Percentiles rank a stretch among this genome's conserved stretches.
phyloP scores from a whole-genome alignment of 306 rosid species.

The Crataegus laevigata region DNA sequence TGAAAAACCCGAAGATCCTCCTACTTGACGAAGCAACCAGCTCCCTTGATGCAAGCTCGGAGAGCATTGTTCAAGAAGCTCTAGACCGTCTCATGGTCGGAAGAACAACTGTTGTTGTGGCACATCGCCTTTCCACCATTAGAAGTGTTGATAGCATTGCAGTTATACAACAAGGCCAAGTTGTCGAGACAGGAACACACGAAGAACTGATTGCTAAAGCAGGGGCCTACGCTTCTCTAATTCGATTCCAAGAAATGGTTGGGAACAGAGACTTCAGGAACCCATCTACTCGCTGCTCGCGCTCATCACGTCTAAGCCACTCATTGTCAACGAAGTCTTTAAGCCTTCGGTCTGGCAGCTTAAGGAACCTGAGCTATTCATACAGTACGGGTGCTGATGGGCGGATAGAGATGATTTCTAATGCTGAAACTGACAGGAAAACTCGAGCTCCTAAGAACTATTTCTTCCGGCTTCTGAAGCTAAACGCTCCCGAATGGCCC shows the following conservation, averaged over 20 bases:
- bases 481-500: slow-evolving; percentile 98
- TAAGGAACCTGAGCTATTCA: slow-evolving; percentile 81
- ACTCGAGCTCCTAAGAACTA: slow-evolving; percentile 86
- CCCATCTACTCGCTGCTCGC: slow-evolving; percentile 77
- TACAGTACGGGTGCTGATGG: slow-evolving; percentile 98
- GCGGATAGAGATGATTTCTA: slow-evolving; percentile 92
- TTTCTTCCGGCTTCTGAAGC: slow-evolving; percentile 65
- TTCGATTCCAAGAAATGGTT: slow-evolving; percentile 95
- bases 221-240: slow-evolving; percentile 80
- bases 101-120: slow-evolving; percentile 88
- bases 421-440: slow-evolving; percentile 80
- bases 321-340: slow-evolving; percentile 86
- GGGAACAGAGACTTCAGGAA: slow-evolving; percentile 75
- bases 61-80: slow-evolving; percentile 97
- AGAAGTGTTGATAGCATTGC: slow-evolving; percentile 86
- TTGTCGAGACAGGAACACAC: slow-evolving; percentile 96
- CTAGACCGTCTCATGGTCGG: slow-evolving; percentile 93
- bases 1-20: slow-evolving; percentile 87
- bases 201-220: slow-evolving; percentile 76
- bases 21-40: slow-evolving; percentile 98
- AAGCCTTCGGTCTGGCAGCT: slow-evolving; percentile 87
- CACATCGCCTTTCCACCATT: slow-evolving; percentile 88
- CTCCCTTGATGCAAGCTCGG: slow-evolving; percentile 92
- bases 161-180: slow-evolving; percentile 90
- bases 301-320: slow-evolving; percentile 85